Conservation (phyloP, 2,329 filamentous ascomycete species). For the Fusarium austroafricanum region DNA sequence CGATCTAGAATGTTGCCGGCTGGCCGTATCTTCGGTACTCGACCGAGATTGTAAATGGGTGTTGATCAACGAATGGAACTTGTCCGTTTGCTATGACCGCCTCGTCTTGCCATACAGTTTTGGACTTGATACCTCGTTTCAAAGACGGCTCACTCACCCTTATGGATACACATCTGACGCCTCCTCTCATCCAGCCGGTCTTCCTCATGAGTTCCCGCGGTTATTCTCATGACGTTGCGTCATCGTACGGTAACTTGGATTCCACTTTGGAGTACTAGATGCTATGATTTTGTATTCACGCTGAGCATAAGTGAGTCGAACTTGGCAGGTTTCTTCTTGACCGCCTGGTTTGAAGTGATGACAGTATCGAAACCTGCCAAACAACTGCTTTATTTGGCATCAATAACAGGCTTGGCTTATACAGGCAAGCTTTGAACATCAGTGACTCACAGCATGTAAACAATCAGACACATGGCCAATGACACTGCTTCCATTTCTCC, state of each 20-base stretch:
- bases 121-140: conserved; percentile 1
- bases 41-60: conserved; percentile 39
- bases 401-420: background rate
- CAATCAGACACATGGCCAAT: conserved; percentile 1
- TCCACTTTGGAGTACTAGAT: background rate
- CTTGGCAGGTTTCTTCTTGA: background rate
- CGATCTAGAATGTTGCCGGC: conserved; percentile 12
- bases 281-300: background rate
- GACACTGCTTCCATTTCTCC: conserved; percentile 17
- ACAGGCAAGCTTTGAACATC: background rate
- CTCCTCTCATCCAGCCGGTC: conserved; percentile 38
- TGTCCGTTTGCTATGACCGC: conserved; percentile 14
- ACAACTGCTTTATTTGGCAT: background rate
- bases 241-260: background rate
- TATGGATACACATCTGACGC: conserved; percentile 12
- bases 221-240: conserved; percentile 25
- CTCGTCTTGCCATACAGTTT: conserved; percentile 1
- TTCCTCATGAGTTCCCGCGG: conserved; percentile 35
- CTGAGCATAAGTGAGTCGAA: background rate
- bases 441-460: background rate
- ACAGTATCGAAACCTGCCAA: background rate
- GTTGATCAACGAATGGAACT: conserved; percentile 26
- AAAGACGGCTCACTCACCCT: background rate
- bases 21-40: conserved; percentile 42
- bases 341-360: background rate